These are phyloP conservation scores for Mrakiaceae sp. DNA, from an alignment of 1,284 basidiomycete species.

Conservation along the genomic window DNA sequence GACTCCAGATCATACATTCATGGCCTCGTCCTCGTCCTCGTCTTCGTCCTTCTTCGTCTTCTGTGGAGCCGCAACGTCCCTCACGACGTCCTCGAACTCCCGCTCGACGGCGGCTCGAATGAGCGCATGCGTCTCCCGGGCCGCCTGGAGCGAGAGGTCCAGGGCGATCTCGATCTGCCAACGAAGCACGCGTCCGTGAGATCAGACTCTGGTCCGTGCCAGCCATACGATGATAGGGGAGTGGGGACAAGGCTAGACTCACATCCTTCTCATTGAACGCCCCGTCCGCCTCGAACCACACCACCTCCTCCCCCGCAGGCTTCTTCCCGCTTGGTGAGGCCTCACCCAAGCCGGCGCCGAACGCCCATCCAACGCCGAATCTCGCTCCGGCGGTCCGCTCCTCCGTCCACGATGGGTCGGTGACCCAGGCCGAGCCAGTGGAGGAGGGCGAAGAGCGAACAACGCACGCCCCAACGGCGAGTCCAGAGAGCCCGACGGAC, in stretches of 20 bases:
- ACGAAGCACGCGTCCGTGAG: no score
- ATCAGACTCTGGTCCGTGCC: no score
- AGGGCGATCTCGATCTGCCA: no score
- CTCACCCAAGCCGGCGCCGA: constrained; percentile 27
- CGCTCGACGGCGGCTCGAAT: no score
- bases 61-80: no score
- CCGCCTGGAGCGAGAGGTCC: no score
- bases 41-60: no score
- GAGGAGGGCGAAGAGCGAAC: constrained; percentile 26
- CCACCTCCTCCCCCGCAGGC: constrained; percentile 36
- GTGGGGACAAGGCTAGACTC: constrained; percentile 19
- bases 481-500: constrained; percentile 33
- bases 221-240: not conserved
- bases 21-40: no score
- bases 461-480: constrained; percentile 37
- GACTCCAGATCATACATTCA: no score
- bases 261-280: constrained; percentile 30
- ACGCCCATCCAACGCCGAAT: constrained; percentile 41
- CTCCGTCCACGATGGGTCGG: constrained; percentile 56
- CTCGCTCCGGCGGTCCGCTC: constrained; percentile 49
- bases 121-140: no score
- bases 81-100: no score
- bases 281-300: constrained; percentile 36
- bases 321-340: constrained; percentile 32
- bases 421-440: constrained; percentile 58